A percentile compares a stretch with the other conserved stretches of the same genome.
Evolutionary conservation across 352 stramenopile genomes (phyloP).

Genomic region (Pseudoperonospora humuli): DNA sequence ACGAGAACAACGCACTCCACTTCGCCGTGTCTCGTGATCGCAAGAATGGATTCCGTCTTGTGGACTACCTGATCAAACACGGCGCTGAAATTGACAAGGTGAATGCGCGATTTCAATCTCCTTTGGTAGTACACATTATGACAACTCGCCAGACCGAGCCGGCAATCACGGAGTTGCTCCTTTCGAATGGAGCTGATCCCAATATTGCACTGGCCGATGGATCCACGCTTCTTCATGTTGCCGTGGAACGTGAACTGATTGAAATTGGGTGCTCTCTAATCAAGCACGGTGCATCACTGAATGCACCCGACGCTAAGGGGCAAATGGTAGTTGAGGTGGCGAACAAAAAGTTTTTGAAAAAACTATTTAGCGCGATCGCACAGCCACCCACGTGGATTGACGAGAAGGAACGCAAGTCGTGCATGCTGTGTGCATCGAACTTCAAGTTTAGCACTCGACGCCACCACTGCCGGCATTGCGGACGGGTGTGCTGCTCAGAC

Average conservation of each 20-base stretch:
- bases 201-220: slow-evolving; percentile 71
- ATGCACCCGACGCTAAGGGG: slow-evolving; percentile 60
- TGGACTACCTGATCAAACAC: slow-evolving; percentile 82
- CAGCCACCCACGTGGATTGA: slow-evolving; percentile 73
- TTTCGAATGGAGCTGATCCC: slow-evolving; percentile 50
- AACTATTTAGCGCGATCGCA: slow-evolving; percentile 75
- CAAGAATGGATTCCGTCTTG: slow-evolving; percentile 72
- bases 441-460: slow-evolving; percentile 80
- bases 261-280: slow-evolving; percentile 73
- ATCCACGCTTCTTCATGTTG: slow-evolving; percentile 78
- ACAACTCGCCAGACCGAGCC: slow-evolving; percentile 79
- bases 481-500: slow-evolving; percentile 76
- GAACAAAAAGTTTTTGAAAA: slow-evolving; percentile 74
- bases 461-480: slow-evolving; percentile 83
- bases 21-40: slow-evolving; percentile 76
- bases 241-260: slow-evolving; percentile 74
- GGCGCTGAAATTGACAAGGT: slow-evolving; percentile 77
- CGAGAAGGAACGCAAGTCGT: slow-evolving; percentile 59
- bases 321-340: slow-evolving; percentile 70
- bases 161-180: slow-evolving; percentile 67
- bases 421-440: slow-evolving; percentile 59
- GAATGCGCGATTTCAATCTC: slow-evolving; percentile 73
- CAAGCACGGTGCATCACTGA: slow-evolving; percentile 60
- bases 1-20: slow-evolving; percentile 81
- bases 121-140: slow-evolving; percentile 79